These are phyloP conservation scores for Apiotrichum veenhuisii DNA, from an alignment of 1,284 basidiomycete genomes.

Conservation along the genomic window DNA sequence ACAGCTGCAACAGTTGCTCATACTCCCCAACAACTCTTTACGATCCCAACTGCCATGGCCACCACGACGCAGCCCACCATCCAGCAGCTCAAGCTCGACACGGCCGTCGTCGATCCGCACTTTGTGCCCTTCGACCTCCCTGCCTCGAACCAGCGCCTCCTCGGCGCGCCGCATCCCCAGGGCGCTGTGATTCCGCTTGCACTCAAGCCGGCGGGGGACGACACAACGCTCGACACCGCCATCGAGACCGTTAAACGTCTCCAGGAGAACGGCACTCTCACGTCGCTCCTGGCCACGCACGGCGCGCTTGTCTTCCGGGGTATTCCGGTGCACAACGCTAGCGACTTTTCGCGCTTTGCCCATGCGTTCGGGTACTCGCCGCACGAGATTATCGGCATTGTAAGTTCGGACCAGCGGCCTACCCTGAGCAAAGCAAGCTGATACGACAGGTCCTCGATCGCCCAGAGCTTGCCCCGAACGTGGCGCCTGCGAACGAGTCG, in stretches of 20 bases:
- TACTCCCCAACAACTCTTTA: not conserved
- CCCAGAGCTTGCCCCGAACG: conserved; percentile 15
- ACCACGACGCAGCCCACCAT: not conserved
- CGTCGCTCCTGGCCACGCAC: conserved; percentile 11
- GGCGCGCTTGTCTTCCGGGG: conserved; percentile 22
- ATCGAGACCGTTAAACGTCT: conserved; percentile 2
- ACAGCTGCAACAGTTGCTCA: no score
- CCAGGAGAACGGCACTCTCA: conserved; percentile 5
- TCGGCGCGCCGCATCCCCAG: conserved; percentile 56
- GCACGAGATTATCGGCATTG: conserved; percentile 21
- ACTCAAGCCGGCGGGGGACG: conserved; percentile 1
- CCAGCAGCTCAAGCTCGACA: not conserved
- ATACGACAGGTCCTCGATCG: conserved; percentile 7
- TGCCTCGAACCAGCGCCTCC: conserved; percentile 72
- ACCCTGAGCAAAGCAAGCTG: no score
- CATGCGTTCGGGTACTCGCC: conserved; percentile 13
- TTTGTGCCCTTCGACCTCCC: conserved; percentile 46
- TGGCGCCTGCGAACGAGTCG: conserved; percentile 22
- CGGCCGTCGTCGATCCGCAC: not conserved
- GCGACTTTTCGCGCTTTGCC: conserved; percentile 12
- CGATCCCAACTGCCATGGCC: no score
- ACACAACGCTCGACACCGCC: conserved; percentile 4
- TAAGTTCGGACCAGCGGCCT: not conserved
- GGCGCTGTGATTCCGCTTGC: conserved; percentile 10
- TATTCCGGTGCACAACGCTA: not conserved